Conservation (phyloP, 1,139 yeast genomes). For the Yamadazyma membranifaciens region DNA sequence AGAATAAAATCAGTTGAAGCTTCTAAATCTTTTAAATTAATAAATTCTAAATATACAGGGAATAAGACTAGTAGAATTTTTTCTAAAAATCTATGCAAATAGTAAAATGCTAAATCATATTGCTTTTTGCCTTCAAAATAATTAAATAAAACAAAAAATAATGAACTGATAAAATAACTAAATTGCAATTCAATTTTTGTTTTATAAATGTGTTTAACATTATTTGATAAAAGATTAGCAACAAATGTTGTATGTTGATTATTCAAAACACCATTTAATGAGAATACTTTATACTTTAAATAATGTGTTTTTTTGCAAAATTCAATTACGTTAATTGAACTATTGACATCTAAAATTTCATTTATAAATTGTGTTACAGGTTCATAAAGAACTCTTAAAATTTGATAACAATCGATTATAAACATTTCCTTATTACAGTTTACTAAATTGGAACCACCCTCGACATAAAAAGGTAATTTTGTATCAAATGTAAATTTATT, state of each 20-base stretch:
- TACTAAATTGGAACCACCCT: slow-evolving; percentile 22
- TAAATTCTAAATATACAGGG: slow-evolving; percentile 27
- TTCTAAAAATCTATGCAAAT: slow-evolving; percentile 28
- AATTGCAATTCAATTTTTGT: slow-evolving; percentile 28
- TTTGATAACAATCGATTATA: slow-evolving; percentile 11
- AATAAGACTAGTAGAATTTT: slow-evolving; percentile 28
- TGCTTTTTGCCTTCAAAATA: slow-evolving; percentile 30
- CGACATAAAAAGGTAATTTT: slow-evolving; percentile 22
- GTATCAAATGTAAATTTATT: slow-evolving; percentile 33
- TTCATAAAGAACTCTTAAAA: slow-evolving; percentile 11
- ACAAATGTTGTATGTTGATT: slow-evolving; percentile 18
- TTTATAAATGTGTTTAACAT: slow-evolving; percentile 19
- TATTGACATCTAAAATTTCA: slow-evolving; percentile 13
- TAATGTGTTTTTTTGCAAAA: slow-evolving; percentile 14
- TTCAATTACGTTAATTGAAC: slow-evolving; percentile 6
- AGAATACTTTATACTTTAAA: slow-evolving; percentile 11
- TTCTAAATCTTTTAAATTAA: slow-evolving; percentile 19
- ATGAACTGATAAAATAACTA: slow-evolving; percentile 28
- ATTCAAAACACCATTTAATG: slow-evolving; percentile 5
- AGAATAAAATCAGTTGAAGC: slow-evolving; percentile 35
- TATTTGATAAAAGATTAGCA: slow-evolving; percentile 17
- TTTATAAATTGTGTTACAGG: slow-evolving; percentile 14
- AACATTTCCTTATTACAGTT: slow-evolving; percentile 27
- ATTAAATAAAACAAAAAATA: slow-evolving; percentile 29
- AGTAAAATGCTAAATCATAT: slow-evolving; percentile 28